Base-by-base conservation (phyloP, 371 early-diverging fungal species). In the Apophysomyces ossiformis region DNA sequence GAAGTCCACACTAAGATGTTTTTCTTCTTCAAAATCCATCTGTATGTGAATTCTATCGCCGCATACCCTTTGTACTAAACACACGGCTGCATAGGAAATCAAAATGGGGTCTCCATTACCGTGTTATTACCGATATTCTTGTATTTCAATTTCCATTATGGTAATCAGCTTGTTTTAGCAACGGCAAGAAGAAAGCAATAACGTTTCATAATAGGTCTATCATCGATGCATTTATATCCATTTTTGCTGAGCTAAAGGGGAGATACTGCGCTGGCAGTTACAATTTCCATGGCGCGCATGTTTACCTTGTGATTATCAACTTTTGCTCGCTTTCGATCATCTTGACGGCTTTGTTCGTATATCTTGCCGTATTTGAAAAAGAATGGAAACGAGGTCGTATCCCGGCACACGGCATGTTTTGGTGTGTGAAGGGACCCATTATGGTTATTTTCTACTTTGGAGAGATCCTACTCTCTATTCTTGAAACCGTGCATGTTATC, bases 351-450 rank as follows among this genome's bases (percentile, higher is more conserved):
- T 50, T 83, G n/a, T 81, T 83, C 39, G 72, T 71, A 2, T 83
- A 83, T 56, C 56, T 83, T 39, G 75, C 83, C 12, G 73, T 83
- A 12, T 83, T 73, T 60, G 56, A 75, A 9, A 36, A 60, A 1
- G 77, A 83, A 63, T 83, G 77, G 79, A 70, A 80, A 43, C 69
- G 72, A 1, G 81, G 78, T 12, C 35, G 72, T 12, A 77, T 78
- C 37, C 58, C 61, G 4, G 81, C 81, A 1, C 83, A 83, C 54
- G 79, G 79, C 57, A 80, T 83, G 81, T 83, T 83, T 65, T 83
- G 83, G 83, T 83, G 77, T 45, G 81, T 83, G 62, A 83, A 83
- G 46, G 81, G 72, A 5, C 83, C 83, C 0, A 80, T 83, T 50
- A 80, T 80, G 83, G 66, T 75, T 8, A 80, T 80, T 13, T 83